Evolutionary conservation across 208 protist species (phyloP).

Genomic region (Leishmania arabica): DNA sequence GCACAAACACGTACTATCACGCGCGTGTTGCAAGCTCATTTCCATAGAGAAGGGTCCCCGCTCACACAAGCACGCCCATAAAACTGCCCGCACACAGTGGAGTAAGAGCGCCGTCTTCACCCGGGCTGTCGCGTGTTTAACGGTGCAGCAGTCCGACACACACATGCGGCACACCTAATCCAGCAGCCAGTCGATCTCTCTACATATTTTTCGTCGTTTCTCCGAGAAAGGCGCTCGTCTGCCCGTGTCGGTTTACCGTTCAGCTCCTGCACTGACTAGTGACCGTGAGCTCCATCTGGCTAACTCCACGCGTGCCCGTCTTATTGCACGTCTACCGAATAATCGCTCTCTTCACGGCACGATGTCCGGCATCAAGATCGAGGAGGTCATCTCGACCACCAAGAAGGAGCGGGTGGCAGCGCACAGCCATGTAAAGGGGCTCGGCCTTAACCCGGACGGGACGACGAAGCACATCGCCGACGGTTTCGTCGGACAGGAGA

Average conservation of each 20-base stretch:
- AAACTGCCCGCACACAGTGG: neutral
- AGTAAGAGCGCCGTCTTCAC: neutral
- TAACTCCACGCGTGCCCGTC: neutral
- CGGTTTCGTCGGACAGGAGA: conserved; percentile 98
- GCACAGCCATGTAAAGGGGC: conserved; percentile 99
- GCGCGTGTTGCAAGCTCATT: neutral
- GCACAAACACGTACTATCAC: neutral
- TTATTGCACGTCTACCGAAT: neutral
- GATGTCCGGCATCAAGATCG: conserved; percentile 94
- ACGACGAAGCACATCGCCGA: conserved; percentile 62
- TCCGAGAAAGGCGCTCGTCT: neutral
- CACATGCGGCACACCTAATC: neutral
- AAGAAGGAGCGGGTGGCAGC: conserved; percentile 96
- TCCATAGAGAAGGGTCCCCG: neutral
- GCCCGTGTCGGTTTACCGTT: neutral
- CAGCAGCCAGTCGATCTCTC: neutral
- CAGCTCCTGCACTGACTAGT: neutral
- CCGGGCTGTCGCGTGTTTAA: neutral
- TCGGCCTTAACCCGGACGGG: conserved; percentile 97
- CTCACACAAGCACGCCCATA: neutral
- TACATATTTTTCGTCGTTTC: neutral
- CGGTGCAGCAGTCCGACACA: neutral
- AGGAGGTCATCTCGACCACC: conserved; percentile 97
- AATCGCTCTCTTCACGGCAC: neutral
- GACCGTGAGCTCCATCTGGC: neutral